These are phyloP conservation scores for Zygoascus hellenicus DNA, from an alignment of 1,139 yeast species.

Conservation along the genomic window DNA sequence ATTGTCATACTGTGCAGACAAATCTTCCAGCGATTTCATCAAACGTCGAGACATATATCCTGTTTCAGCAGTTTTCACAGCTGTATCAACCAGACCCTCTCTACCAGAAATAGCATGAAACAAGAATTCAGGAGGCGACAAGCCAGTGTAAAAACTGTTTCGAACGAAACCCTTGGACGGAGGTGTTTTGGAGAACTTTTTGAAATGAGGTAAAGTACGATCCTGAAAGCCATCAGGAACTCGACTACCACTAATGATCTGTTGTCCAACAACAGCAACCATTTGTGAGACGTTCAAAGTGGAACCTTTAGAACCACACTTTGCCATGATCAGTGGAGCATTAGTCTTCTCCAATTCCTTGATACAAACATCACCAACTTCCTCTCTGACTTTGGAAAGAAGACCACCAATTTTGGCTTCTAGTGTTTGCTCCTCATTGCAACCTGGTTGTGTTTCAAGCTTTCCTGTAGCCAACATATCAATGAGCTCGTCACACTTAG, in stretches of 20 bases:
- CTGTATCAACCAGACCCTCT: conserved; percentile 99
- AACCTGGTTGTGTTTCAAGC: conserved; percentile 97
- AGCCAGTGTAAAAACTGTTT: conserved; percentile 89
- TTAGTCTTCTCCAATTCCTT: conserved; percentile 82
- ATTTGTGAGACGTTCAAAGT: conserved; percentile 96
- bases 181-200: conserved; percentile 93
- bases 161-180: conserved; percentile 97
- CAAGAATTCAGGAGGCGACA: conserved; percentile 92
- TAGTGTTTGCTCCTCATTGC: conserved; percentile 95
- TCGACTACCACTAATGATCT: conserved; percentile 96
- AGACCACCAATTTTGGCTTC: conserved; percentile 97
- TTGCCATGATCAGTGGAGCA: conserved; percentile 98
- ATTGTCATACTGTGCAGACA: conserved; percentile 87
- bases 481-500: conserved; percentile 88
- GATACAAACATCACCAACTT: conserved; percentile 97
- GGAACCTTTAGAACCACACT: conserved; percentile 99
- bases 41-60: conserved; percentile 99
- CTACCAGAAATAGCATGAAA: conserved; percentile 99
- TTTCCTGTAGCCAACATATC: conserved; percentile 74
- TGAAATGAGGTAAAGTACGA: conserved; percentile 94
- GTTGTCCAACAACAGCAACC: conserved; percentile 99
- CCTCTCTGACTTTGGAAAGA: conserved; percentile 94
- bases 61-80: conserved; percentile 98
- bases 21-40: conserved; percentile 96
- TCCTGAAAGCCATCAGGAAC: conserved; percentile 99